Base-by-base conservation (phyloP, 177 flowering plant species). In the Vitis hybrid region DNA sequence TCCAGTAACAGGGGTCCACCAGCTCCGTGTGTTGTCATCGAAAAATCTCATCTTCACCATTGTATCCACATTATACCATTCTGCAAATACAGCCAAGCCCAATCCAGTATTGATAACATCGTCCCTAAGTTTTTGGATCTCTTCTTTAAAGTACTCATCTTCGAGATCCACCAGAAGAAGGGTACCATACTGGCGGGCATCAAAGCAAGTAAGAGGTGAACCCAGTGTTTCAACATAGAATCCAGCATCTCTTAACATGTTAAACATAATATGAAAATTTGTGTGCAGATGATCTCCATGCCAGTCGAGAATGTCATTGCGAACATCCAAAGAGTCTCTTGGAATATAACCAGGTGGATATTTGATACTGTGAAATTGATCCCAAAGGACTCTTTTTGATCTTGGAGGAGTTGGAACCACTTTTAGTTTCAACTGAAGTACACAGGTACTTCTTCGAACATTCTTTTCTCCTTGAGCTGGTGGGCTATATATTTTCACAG, bases 1-100 rank as follows among this genome's bases (percentile, higher is more conserved):
- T 34, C 98, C 98, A 72, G 99, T 93, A 52, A 96, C 88, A 7
- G 98, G 99, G 12, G 98, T 96, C 99, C 99, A 96, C 99, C 98
- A 96, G 76, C 99, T 96, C 63, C 99, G 67, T 1, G 99, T 96
- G 78, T 96, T 96, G 72, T 96, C 99, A 83, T 96, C 98, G 77
- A 91, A 96, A 82, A 96, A 96, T 70, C 96, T 89, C 99, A 96
- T 93, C 77, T 93, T 96, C 74, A 96, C 89, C 98, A 96, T 96
- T 10, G 98, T 87, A 31, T 96, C 98, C 69, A 96, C 91, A 83
- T 93, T 96, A 81, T 96, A 96, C 99, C 99, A 96, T 65, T 96
- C 99, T 7, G 92, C 90, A 84, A 96, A 96, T 18, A 96, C 97
- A 62, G 74, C 98, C 78, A 96, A 72, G 5, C 99, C 95, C 64